These are phyloP conservation scores for Hyaloperonospora arabidopsidis DNA, from an alignment of 352 stramenopile species.

Conservation along the genomic window DNA sequence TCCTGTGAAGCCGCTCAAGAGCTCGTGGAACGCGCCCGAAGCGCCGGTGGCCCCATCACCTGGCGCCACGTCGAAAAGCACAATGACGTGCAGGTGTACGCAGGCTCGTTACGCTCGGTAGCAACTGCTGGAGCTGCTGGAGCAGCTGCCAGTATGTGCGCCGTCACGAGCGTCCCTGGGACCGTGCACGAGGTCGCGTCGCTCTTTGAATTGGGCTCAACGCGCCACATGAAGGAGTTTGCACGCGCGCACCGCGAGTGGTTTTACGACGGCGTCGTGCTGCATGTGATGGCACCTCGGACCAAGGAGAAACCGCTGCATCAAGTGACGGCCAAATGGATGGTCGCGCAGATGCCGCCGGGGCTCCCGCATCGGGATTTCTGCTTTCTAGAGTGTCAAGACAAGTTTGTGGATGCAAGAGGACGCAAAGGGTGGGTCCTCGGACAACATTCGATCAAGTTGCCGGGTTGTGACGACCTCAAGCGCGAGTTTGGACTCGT, in stretches of 20 bases:
- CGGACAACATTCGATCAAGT: constrained; percentile 77
- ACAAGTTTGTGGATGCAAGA: no score
- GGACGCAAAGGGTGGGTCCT: constrained; percentile 79
- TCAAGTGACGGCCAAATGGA: constrained; percentile 81
- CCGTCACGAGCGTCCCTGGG: constrained; percentile 64
- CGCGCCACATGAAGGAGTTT: constrained; percentile 68
- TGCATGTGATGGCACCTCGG: constrained; percentile 55
- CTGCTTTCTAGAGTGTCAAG: constrained; percentile 27
- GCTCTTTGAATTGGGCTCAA: constrained; percentile 62
- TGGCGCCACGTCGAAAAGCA: constrained; percentile 75
- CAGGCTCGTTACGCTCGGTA: constrained; percentile 37
- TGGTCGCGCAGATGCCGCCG: constrained; percentile 47
- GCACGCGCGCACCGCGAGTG: constrained; percentile 39
- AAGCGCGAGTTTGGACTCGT: constrained; percentile 70
- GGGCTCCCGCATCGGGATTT: constrained; percentile 65
- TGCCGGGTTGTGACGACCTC: constrained; percentile 68
- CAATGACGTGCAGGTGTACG: constrained; percentile 71
- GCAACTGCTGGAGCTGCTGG: constrained; percentile 8
- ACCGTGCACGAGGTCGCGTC: constrained; percentile 63
- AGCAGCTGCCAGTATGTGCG: constrained; percentile 57
- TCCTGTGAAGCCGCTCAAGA: constrained; percentile 69
- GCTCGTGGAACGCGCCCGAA: constrained; percentile 66
- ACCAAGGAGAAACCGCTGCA: constrained; percentile 75
- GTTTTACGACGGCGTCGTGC: constrained; percentile 65
- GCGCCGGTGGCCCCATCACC: constrained; percentile 47